These are phyloP conservation scores for Phyllostachys edulis DNA, from an alignment of 176 grass and related monocot genomes.

Conservation along the genomic window DNA sequence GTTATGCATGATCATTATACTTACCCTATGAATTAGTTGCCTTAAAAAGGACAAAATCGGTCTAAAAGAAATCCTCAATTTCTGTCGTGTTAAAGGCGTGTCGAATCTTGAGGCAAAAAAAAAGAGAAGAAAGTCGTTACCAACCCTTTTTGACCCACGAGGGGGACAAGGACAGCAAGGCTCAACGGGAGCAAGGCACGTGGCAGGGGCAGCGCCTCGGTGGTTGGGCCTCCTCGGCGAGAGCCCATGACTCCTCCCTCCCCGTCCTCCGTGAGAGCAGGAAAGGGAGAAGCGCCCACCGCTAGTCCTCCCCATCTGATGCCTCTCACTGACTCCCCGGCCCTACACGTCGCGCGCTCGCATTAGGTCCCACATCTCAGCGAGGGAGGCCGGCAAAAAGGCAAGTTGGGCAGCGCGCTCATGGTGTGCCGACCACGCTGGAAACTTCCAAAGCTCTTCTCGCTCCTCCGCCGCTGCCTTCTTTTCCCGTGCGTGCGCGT, in stretches of 20 bases:
- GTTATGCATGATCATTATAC: too few relatives aligned
- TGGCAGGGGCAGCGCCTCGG: neutral
- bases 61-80: too few relatives aligned
- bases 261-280: neutral
- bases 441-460: constrained; percentile 11
- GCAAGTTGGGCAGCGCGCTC: neutral
- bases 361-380: too few relatives aligned
- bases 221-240: neutral
- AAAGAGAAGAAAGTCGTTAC: neutral
- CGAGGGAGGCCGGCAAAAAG: neutral
- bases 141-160: neutral
- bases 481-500: neutral
- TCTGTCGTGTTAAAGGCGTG: too few relatives aligned
- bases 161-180: neutral
- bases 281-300: neutral
- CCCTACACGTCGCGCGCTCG: neutral
- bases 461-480: neutral
- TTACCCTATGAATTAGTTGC: too few relatives aligned
- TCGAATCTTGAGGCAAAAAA: too few relatives aligned
- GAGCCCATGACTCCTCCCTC: too few relatives aligned
- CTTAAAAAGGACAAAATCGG: too few relatives aligned
- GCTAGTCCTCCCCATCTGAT: too few relatives aligned
- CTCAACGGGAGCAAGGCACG: neutral
- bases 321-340: neutral
- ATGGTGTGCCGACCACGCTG: neutral